Base-by-base conservation (phyloP, 192 early-diverging fungal genomes). In the Phlyctochytrium bullatum region DNA sequence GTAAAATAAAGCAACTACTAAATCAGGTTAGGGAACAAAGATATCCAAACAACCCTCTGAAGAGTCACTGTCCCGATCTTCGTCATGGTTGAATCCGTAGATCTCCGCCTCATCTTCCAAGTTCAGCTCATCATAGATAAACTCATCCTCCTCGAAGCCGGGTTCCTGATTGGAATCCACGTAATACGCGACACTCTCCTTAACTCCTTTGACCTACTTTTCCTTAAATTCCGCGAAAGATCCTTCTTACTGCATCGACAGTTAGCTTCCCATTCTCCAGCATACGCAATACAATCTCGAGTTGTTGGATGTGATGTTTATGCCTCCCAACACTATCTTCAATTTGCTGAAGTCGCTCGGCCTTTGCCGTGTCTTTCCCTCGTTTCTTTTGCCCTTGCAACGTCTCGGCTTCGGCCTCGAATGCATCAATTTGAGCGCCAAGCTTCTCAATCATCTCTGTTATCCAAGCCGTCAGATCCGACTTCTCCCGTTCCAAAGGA, bases 111-210 rank as follows among this genome's bases (percentile, higher is more conserved):
- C n/a, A 40, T 97, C 94, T 62, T 93, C 93, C 53, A 98, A 76
- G 73, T 92, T 89, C 63, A 97, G 72, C 36, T 94, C 92, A 65
- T 97, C 93, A 77, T 98, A 98, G 50, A 98, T 89, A 63, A 79
- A 83, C 72, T 97, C 93, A 69, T 97, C 88, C 73, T 99, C 97
- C 32, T 90, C 87, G 83, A 95, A 98, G 64, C 94, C 92, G 24
- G 89, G 90, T 32, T 95, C 92, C 78, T 90, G 87, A 80, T 96
- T 96, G 65, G 77, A 78, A 61, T 96, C 92, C 3, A 96, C 88
- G 76, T 99, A 99, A 68, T 94, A 97, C 28, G 90, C 84, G 1
- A 99, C 86, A 67, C 95, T 91, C 33, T 97, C 95, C 70, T 91
- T 86, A 65, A 99, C 91, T 30, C 61, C 81, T 65, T 83, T 76